These are phyloP conservation scores for Dalbergia cochinchinensis DNA, from an alignment of 306 rosid genomes.

Conservation along the genomic window DNA sequence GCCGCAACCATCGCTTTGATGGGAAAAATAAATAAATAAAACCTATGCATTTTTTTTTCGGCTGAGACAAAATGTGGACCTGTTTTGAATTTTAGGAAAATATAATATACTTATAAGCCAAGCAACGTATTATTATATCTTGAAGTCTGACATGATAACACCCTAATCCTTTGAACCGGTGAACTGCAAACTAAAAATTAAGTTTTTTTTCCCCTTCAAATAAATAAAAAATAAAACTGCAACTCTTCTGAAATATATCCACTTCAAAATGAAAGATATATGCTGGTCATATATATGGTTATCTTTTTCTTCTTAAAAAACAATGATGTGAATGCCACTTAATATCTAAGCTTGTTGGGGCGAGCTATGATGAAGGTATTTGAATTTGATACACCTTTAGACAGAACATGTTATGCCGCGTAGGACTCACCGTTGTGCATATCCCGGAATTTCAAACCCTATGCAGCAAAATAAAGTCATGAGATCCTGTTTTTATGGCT, in stretches of 20 bases:
- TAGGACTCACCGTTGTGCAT: slow-evolving; percentile 46
- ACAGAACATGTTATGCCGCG: slow-evolving; percentile 47
- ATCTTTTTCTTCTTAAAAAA: not conserved
- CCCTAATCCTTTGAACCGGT: not conserved
- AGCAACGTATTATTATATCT: not conserved
- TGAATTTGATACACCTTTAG: slow-evolving; percentile 45
- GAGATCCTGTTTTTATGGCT: slow-evolving; percentile 48
- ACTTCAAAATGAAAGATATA: slow-evolving; percentile 9
- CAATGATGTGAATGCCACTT: slow-evolving; percentile 37
- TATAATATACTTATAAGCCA: not conserved
- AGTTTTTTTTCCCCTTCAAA: not conserved
- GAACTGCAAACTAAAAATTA: slow-evolving; percentile 2
- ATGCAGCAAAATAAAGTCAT: slow-evolving; percentile 44
- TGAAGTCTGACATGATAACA: not conserved
- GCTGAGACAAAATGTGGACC: not conserved
- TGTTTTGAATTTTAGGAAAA: not conserved
- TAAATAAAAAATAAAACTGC: not conserved
- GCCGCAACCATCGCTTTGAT: too few relatives aligned
- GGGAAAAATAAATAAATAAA: too few relatives aligned
- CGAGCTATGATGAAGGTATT: slow-evolving; percentile 51
- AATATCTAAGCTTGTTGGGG: slow-evolving; percentile 12
- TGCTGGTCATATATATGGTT: not conserved
- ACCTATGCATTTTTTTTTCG: not conserved
- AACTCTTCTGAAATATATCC: not conserved
- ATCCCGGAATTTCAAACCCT: slow-evolving; percentile 50